Evolutionary conservation across 768 basidiomycete species (phyloP).

Genomic region (Krasilnikovozyma curviuscula): DNA sequence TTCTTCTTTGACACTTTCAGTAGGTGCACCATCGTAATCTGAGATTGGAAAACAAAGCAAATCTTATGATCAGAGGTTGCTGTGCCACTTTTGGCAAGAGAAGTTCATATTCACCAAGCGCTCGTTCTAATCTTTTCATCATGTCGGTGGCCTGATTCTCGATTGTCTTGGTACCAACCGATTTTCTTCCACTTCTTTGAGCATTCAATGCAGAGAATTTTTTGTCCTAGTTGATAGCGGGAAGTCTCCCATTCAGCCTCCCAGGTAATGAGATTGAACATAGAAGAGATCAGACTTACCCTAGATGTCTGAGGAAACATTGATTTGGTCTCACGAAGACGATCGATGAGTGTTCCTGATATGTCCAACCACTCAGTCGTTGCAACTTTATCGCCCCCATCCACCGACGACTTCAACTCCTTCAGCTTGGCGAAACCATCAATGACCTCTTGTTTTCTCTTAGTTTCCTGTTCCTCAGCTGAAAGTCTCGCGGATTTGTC

Average conservation of each 20-base stretch:
- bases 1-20: slow-evolving; percentile 32
- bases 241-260: too few species aligned
- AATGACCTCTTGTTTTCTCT: slow-evolving; percentile 46
- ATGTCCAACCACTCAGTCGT: slow-evolving; percentile 59
- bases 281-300: slow-evolving; percentile 17
- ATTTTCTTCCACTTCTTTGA: slow-evolving; percentile 5
- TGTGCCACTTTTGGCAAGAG: neutral
- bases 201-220: neutral
- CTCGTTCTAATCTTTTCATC: slow-evolving; percentile 24
- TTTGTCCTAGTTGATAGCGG: neutral
- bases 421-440: slow-evolving; percentile 3
- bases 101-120: slow-evolving; percentile 17
- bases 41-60: neutral
- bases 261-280: neutral
- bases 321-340: slow-evolving; percentile 67
- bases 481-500: slow-evolving; percentile 40
- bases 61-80: neutral
- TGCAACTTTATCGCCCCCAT: slow-evolving; percentile 33
- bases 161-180: slow-evolving; percentile 14
- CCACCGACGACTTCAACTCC: slow-evolving; percentile 15
- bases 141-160: slow-evolving; percentile 25
- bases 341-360: slow-evolving; percentile 69
- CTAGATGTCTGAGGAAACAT: slow-evolving; percentile 62
- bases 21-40: neutral
- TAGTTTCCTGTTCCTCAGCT: slow-evolving; percentile 38